Evolutionary conservation across 306 rosid species (phyloP), one percentile per base, ranked within the genome.

Genomic region (Quercus aquifolioides): DNA sequence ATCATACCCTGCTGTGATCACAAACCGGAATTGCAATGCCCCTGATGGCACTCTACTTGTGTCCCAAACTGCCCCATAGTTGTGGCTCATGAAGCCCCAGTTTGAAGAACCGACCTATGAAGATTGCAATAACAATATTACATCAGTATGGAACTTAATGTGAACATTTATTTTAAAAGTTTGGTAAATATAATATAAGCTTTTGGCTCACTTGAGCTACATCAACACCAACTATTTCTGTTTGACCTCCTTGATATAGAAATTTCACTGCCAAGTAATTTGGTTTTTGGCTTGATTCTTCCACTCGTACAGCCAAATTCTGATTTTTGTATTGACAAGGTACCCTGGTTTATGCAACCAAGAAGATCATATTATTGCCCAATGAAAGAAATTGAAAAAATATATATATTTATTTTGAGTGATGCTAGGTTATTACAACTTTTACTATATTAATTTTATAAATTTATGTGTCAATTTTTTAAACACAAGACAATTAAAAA

Each of bases 161-260:
- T 15, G 18, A 33, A 63, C 3, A 63, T 9, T 49, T 49, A 63
- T 8, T 26, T 28, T 2, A 21, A 21, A 2, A 63, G 9, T 63
- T 63, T 15, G 17, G 17, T 33, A 63, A 18, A 19, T 28, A 12
- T 13, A 21, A 23, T 4, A 25, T 65, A 65, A 6, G 23, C 23
- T 73, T 77, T 33, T 73, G 69, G 58, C 83, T 41, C 71, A 94
- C 98, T 93, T 86, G 85, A 80, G 99, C 99, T 26, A 95, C 90
- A 68, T 95, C 97, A 55, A 90, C 89, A 5, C n/a, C 85, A 1
- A 86, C 98, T 6, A 95, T 91, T 84, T 93, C 99, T 1, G 99
- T 95, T 87, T 95, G 98, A 75, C 99, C 99, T 1, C 99, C 99
- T 84, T 95, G 97, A 59, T 89, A 91, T 83, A 95, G 75, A 65